A percentile compares a stretch with the other conserved stretches of the same genome.
Evolutionary conservation across 768 basidiomycete genomes (phyloP).

Genomic region (Agaricus subrufescens): DNA sequence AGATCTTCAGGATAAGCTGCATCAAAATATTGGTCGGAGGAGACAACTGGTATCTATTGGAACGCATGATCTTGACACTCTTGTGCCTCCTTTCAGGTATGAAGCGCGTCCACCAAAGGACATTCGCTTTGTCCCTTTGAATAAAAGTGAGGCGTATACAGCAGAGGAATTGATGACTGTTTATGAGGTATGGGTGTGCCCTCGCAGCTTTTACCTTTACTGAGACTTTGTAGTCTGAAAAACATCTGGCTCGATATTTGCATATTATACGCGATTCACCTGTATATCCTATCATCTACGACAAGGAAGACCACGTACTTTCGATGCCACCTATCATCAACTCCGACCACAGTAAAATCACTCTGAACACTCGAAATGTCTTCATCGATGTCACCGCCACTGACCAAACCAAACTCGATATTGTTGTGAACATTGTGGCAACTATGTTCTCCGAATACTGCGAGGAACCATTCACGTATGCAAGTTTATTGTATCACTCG

Average conservation of each 20-base stretch:
- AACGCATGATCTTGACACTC: slow-evolving; percentile 92
- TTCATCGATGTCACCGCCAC: slow-evolving; percentile 98
- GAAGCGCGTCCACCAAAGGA: slow-evolving; percentile 76
- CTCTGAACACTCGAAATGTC: slow-evolving; percentile 86
- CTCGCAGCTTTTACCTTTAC: not conserved
- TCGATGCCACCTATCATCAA: slow-evolving; percentile 99
- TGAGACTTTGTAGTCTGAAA: slow-evolving; percentile 64
- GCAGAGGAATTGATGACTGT: slow-evolving; percentile 90
- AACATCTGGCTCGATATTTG: slow-evolving; percentile 85
- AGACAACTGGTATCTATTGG: slow-evolving; percentile 93
- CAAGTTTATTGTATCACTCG: too few relatives aligned
- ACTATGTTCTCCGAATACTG: slow-evolving; percentile 99
- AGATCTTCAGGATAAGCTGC: slow-evolving; percentile 98
- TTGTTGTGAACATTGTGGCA: slow-evolving; percentile 90
- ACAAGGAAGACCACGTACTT: slow-evolving; percentile 78
- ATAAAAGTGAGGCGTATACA: slow-evolving; percentile 72
- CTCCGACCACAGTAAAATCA: slow-evolving; percentile 96
- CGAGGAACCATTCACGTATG: slow-evolving; percentile 87
- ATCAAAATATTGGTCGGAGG: slow-evolving; percentile 90
- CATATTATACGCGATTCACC: slow-evolving; percentile 93
- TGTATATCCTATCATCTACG: slow-evolving; percentile 97
- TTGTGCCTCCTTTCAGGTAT: slow-evolving; percentile 84
- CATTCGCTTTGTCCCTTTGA: slow-evolving; percentile 89
- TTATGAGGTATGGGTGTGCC: slow-evolving; percentile 66
- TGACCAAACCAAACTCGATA: slow-evolving; percentile 92